Percentiles rank a stretch among this genome's conserved stretches.
Evolutionary conservation across 192 early-diverging fungal genomes (phyloP).

Genomic region (Umbelopsis ramanniana): DNA sequence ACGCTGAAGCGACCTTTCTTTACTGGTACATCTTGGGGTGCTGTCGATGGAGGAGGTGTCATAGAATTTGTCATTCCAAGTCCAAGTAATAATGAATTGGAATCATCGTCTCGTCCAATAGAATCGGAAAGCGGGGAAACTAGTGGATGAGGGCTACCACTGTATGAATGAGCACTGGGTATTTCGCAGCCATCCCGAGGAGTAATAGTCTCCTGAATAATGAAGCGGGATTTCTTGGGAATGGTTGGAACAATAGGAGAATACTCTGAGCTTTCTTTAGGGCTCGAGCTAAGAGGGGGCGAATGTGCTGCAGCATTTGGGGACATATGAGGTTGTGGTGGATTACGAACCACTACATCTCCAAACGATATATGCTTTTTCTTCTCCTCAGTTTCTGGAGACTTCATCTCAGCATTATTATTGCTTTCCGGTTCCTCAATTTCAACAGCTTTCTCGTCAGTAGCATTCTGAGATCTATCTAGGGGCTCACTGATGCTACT

Average conservation of each 20-base stretch:
- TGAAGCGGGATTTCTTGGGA: constrained; percentile 40
- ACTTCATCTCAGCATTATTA: background rate
- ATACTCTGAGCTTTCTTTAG: background rate
- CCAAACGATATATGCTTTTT: constrained; percentile 53
- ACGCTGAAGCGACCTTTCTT: constrained; percentile 79
- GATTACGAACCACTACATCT: constrained; percentile 42
- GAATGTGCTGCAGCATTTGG: constrained; percentile 10
- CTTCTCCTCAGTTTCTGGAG: constrained; percentile 5
- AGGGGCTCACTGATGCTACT: background rate
- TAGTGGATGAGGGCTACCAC: background rate
- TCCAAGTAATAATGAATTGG: constrained; percentile 1
- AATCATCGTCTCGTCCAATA: background rate
- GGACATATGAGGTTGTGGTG: constrained; percentile 22
- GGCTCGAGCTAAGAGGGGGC: constrained; percentile 21
- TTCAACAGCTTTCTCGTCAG: constrained; percentile 4
- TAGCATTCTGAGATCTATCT: background rate
- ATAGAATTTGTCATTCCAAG: constrained; percentile 29
- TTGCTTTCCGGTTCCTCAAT: background rate
- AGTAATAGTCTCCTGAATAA: constrained; percentile 37
- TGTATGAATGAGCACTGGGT: background rate
- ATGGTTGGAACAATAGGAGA: background rate
- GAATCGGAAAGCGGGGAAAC: background rate
- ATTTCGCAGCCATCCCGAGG: constrained; percentile 9
- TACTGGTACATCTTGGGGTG: constrained; percentile 17
- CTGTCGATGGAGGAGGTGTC: background rate